Conservation (phyloP, 2,329 filamentous ascomycete genomes). For the Fusarium sp. region DNA sequence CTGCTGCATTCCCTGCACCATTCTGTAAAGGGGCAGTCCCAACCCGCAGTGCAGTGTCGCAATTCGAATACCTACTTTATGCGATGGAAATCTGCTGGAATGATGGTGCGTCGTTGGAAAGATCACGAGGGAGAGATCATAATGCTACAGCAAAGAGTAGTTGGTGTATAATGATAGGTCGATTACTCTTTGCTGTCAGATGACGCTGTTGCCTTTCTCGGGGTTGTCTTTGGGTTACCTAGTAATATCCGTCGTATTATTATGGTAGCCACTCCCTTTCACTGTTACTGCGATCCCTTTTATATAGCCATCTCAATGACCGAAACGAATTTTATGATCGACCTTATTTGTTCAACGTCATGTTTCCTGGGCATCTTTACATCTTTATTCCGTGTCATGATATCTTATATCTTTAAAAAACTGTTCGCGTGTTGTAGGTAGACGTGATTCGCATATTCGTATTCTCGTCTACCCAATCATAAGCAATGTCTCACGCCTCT, state of each 20-base stretch:
- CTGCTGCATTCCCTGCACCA: conserved; percentile 66
- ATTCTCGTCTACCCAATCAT: neutral
- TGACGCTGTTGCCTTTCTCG: neutral
- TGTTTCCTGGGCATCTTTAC: too few species aligned
- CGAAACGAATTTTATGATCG: conserved; percentile 7
- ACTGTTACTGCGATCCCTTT: neutral
- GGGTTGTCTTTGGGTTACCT: neutral
- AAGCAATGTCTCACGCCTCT: neutral
- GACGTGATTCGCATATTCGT: neutral
- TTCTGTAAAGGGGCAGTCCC: conserved; percentile 55
- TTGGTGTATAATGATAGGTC: neutral
- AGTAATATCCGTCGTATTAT: neutral
- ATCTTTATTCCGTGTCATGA: too few species aligned
- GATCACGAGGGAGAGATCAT: too few species aligned
- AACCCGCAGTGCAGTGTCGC: neutral
- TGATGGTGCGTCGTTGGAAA: neutral
- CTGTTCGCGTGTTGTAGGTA: neutral
- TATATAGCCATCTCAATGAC: neutral
- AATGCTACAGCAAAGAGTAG: neutral
- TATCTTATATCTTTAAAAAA: too few species aligned
- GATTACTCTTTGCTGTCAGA: neutral
- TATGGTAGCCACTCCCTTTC: neutral
- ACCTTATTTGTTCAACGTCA: neutral
- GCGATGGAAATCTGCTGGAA: neutral
- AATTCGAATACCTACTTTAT: neutral